phyloP scores from a whole-genome alignment of 2,329 filamentous ascomycete species.

The Claviceps humidiphila region DNA sequence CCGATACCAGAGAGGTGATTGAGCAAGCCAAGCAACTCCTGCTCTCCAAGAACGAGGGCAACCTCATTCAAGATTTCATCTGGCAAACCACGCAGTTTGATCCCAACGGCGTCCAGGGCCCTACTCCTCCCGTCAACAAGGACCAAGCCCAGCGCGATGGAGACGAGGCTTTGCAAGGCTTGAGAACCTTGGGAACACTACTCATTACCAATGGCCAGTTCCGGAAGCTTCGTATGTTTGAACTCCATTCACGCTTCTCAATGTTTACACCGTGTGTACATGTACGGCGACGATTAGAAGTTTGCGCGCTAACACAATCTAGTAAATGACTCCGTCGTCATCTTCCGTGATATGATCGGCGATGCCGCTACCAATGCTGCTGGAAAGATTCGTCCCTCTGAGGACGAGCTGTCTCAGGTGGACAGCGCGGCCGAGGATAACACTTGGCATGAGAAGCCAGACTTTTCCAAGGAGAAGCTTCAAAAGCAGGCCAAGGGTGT shows the following conservation, averaged over 20 bases:
- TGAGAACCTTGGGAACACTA: constrained; percentile 77
- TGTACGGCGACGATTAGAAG: background rate
- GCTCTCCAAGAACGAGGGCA: constrained; percentile 87
- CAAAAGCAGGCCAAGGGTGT: constrained; percentile 54
- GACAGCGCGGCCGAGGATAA: constrained; percentile 82
- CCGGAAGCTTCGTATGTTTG: constrained; percentile 64
- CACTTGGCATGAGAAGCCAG: constrained; percentile 80
- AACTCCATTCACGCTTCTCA: background rate
- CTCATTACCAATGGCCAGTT: constrained; percentile 95
- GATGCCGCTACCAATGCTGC: constrained; percentile 78
- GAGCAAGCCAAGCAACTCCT: constrained; percentile 73
- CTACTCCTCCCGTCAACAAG: constrained; percentile 59
- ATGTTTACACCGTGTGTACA: background rate
- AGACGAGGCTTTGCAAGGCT: constrained; percentile 67
- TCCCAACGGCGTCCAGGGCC: constrained; percentile 44
- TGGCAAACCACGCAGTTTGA: constrained; percentile 78
- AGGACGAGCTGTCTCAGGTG: constrained; percentile 64
- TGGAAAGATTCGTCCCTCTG: constrained; percentile 57
- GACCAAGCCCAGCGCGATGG: constrained; percentile 70
- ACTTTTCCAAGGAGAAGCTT: constrained; percentile 56
- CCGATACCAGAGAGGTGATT: constrained; percentile 67
- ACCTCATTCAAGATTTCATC: constrained; percentile 91
- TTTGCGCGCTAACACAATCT: background rate
- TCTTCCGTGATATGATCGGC: constrained; percentile 81
- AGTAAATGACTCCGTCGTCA: constrained; percentile 65